Conservation (phyloP, 371 early-diverging fungal genomes). For the Paraphysoderma sedebokerense region DNA sequence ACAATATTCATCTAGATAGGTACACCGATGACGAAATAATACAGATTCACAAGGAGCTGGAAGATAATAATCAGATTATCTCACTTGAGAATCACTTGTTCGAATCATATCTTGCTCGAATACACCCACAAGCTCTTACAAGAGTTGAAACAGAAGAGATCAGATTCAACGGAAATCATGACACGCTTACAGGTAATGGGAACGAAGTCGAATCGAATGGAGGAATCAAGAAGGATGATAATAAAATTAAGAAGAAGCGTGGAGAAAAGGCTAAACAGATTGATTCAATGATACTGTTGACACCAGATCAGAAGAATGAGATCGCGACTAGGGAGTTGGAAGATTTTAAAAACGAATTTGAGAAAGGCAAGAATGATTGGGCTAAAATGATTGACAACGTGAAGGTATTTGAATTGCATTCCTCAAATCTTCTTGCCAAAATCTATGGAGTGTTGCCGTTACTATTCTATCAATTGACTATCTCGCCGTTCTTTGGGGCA, state of each 20-base stretch:
- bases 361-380: conserved; percentile 28
- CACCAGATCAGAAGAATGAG: conserved; percentile 28
- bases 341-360: conserved; percentile 28
- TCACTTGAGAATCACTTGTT: background rate
- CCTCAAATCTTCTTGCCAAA: background rate
- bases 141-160: background rate
- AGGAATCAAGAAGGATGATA: background rate
- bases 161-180: background rate
- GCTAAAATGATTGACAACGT: conserved; percentile 20
- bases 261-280: conserved; percentile 17
- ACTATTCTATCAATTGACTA: too few species aligned
- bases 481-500: too few species aligned
- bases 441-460: too few species aligned
- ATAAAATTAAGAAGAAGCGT: conserved; percentile 18
- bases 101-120: background rate
- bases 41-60: background rate
- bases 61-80: background rate
- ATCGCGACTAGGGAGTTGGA: conserved; percentile 33
- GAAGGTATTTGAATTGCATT: conserved; percentile 8
- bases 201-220: background rate
- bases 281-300: conserved; percentile 9
- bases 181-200: background rate
- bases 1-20: background rate
- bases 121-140: background rate
- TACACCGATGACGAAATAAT: background rate